Percentiles rank a stretch among this genome's conserved stretches.
phyloP scores from a whole-genome alignment of 177 flowering plant species.

The Tripterygium wilfordii region DNA sequence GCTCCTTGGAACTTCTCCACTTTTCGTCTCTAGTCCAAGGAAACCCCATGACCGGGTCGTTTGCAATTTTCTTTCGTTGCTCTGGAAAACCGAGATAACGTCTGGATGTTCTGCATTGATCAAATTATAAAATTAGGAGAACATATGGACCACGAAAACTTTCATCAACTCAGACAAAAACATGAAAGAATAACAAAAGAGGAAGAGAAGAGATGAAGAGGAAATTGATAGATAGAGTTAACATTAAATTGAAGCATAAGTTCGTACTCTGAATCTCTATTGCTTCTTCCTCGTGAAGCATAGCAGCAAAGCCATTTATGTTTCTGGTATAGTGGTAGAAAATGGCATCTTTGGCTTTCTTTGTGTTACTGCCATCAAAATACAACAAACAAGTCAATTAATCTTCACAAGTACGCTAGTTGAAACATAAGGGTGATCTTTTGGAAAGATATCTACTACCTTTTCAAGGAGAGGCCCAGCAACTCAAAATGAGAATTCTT shows the following conservation, averaged over 20 bases:
- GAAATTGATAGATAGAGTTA: too few species aligned
- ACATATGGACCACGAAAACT: too few species aligned
- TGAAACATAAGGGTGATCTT: not conserved
- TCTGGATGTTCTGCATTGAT: not conserved
- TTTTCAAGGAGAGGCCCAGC: not conserved
- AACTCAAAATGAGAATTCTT: not conserved
- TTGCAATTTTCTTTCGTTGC: not conserved
- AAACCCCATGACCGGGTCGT: conserved; percentile 1
- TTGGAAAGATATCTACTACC: not conserved
- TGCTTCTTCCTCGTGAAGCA: conserved; percentile 27
- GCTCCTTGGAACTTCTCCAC: not conserved
- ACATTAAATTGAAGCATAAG: not conserved
- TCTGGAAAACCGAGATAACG: not conserved
- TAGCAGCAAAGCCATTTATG: conserved; percentile 43
- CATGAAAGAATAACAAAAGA: too few species aligned
- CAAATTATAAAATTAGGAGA: not conserved
- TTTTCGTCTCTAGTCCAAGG: not conserved
- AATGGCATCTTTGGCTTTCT: conserved; percentile 22
- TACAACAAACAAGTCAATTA: not conserved
- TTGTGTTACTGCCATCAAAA: conserved; percentile 4
- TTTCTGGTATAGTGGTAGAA: conserved; percentile 23
- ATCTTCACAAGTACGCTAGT: not conserved
- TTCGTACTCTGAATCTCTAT: conserved; percentile 22
- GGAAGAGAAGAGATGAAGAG: too few species aligned
- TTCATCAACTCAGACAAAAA: not conserved